phyloP scores from a whole-genome alignment of 352 stramenopile genomes.

The Pythium dissimile region DNA sequence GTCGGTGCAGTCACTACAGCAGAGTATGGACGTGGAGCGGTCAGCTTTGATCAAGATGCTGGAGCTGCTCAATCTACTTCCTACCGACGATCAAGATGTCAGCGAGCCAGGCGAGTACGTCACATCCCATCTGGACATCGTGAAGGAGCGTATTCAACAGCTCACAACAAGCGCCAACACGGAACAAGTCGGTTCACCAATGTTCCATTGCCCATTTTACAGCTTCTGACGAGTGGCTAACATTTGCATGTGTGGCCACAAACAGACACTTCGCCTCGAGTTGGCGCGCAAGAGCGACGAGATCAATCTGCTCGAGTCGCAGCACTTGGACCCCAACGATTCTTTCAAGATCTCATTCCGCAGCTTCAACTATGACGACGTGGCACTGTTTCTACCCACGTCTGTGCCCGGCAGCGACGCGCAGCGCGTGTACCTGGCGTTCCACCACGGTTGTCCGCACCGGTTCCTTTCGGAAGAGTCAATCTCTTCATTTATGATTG shows the following conservation, averaged over 20 bases:
- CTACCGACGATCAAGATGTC: constrained; percentile 10
- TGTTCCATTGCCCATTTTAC: too few relatives aligned
- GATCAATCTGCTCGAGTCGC: constrained; percentile 55
- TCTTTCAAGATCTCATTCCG: constrained; percentile 88
- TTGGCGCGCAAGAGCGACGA: constrained; percentile 55
- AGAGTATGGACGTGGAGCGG: constrained; percentile 47
- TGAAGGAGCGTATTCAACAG: constrained; percentile 57
- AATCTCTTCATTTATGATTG: constrained; percentile 84
- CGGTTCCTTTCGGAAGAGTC: constrained; percentile 87
- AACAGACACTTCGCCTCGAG: constrained; percentile 48
- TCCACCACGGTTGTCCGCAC: constrained; percentile 82
- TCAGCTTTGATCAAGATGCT: constrained; percentile 54
- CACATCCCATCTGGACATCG: constrained; percentile 36
- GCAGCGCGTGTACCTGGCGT: constrained; percentile 82
- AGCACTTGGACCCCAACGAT: constrained; percentile 46
- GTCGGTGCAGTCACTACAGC: constrained; percentile 52
- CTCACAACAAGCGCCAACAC: constrained; percentile 53
- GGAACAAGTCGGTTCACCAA: too few relatives aligned
- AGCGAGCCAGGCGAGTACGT: constrained; percentile 38
- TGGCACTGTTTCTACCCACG: constrained; percentile 82
- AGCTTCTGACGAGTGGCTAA: too few relatives aligned
- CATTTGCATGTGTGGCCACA: neutral
- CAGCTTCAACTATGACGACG: constrained; percentile 76
- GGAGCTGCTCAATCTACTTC: constrained; percentile 35
- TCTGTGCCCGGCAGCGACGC: constrained; percentile 71